Evolutionary conservation across 345 rosid species (phyloP).

Genomic region (Lepidium aucheri): DNA sequence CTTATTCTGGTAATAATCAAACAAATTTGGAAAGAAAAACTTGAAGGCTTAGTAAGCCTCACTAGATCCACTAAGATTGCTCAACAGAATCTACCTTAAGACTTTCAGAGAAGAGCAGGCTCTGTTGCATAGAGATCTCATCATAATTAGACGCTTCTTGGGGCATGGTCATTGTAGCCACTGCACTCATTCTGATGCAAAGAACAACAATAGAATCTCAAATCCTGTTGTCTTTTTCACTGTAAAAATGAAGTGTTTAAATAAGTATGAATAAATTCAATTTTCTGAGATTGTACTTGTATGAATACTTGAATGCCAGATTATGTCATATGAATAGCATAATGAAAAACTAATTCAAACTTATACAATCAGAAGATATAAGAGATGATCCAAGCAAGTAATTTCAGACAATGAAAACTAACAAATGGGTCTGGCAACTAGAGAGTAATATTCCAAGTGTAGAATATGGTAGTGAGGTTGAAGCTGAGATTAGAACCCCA

Average conservation of each 20-base stretch:
- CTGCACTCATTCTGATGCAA: conserved; percentile 49
- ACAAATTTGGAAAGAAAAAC: background rate
- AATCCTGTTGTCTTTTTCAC: conserved; percentile 16
- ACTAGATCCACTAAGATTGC: background rate
- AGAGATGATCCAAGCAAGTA: background rate
- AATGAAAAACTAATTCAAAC: background rate
- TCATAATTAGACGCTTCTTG: conserved; percentile 62
- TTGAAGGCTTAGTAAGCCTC: background rate
- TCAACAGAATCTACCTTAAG: conserved; percentile 46
- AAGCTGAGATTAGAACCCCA: background rate
- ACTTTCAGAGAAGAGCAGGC: conserved; percentile 76
- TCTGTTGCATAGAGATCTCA: conserved; percentile 76
- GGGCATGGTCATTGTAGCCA: conserved; percentile 42
- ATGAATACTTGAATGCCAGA: background rate
- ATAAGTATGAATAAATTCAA: background rate
- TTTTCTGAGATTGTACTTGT: background rate
- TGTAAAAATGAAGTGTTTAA: conserved; percentile 14
- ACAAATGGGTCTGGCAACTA: background rate
- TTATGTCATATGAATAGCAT: background rate
- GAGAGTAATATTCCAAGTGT: background rate
- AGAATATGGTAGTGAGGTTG: background rate
- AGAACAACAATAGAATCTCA: background rate
- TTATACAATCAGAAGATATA: background rate
- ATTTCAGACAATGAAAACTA: background rate
- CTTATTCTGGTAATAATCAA: background rate